These are phyloP conservation scores for Allodekkera sacchari DNA, from an alignment of 805 yeast genomes.

Conservation along the genomic window DNA sequence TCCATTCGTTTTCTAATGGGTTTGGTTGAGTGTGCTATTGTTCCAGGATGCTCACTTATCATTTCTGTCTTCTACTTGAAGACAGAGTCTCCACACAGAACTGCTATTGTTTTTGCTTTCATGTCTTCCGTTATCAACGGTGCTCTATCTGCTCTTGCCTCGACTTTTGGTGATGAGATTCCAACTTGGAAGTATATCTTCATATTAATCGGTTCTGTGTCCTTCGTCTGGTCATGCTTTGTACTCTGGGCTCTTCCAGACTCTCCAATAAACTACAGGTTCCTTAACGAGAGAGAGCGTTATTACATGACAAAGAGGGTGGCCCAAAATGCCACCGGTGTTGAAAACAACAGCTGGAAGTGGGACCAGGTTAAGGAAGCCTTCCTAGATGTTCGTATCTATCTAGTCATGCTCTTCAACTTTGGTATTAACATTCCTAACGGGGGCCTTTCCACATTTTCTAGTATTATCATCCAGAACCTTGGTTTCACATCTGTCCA, in stretches of 20 bases:
- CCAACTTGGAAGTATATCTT: slow-evolving; percentile 11
- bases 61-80: slow-evolving; percentile 51
- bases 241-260: slow-evolving; percentile 14
- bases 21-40: slow-evolving; percentile 41
- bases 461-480: slow-evolving; percentile 19
- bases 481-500: slow-evolving; percentile 25
- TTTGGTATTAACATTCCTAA: slow-evolving; percentile 37
- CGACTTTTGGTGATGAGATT: slow-evolving; percentile 31
- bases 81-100: slow-evolving; percentile 30
- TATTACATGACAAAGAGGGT: slow-evolving; percentile 44
- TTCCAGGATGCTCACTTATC: slow-evolving; percentile 48
- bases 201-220: slow-evolving; percentile 24
- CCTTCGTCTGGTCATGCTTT: slow-evolving; percentile 19
- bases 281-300: slow-evolving; percentile 32
- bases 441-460: slow-evolving; percentile 29
- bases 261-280: slow-evolving; percentile 36
- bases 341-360: slow-evolving; percentile 46
- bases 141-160: slow-evolving; percentile 36
- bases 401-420: slow-evolving; percentile 37
- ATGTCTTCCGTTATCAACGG: slow-evolving; percentile 18
- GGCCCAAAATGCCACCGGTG: slow-evolving; percentile 22
- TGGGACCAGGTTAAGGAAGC: slow-evolving; percentile 48
- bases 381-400: slow-evolving; percentile 41
- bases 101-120: slow-evolving; percentile 16
- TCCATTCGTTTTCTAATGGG: slow-evolving; percentile 41